These are phyloP conservation scores for Phytophthora boehmeriae DNA, from an alignment of 352 stramenopile genomes.

Conservation along the genomic window DNA sequence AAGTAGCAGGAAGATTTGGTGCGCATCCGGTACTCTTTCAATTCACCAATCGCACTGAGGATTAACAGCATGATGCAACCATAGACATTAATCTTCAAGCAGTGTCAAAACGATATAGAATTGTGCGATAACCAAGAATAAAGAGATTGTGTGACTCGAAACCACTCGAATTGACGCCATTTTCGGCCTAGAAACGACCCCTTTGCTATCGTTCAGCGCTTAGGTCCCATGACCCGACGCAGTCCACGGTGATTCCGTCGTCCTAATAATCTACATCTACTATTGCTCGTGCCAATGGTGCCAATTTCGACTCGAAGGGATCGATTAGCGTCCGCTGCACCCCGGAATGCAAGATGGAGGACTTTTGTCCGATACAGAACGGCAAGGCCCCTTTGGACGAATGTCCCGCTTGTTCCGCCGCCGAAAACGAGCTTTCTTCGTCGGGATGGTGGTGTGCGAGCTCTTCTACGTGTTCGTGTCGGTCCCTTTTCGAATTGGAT, in stretches of 20 bases:
- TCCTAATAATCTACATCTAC: neutral
- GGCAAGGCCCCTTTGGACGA: neutral
- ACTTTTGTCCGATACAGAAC: neutral
- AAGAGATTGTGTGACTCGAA: neutral
- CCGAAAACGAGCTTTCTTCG: constrained; percentile 27
- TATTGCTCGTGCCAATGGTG: constrained; percentile 2
- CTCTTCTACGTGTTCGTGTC: constrained; percentile 63
- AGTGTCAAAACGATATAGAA: neutral
- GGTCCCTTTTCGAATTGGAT: constrained; percentile 68
- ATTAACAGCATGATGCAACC: too few relatives aligned
- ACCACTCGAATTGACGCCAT: neutral
- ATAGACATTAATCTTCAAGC: neutral
- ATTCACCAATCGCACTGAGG: too few relatives aligned
- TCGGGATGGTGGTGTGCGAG: constrained; percentile 33
- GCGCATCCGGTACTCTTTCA: too few relatives aligned
- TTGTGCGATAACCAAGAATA: too few relatives aligned
- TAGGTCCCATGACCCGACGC: constrained; percentile 14
- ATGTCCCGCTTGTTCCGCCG: constrained; percentile 23
- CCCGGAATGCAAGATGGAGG: constrained; percentile 6
- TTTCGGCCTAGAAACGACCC: neutral
- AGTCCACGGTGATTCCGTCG: constrained; percentile 4
- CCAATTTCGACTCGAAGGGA: constrained; percentile 14
- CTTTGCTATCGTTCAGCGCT: neutral
- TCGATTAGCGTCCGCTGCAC: constrained; percentile 2
- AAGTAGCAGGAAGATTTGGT: too few relatives aligned